Evolutionary conservation across 805 yeast species (phyloP), one percentile per base, ranked within the genome.

Genomic region (Candida namnaoensis): DNA sequence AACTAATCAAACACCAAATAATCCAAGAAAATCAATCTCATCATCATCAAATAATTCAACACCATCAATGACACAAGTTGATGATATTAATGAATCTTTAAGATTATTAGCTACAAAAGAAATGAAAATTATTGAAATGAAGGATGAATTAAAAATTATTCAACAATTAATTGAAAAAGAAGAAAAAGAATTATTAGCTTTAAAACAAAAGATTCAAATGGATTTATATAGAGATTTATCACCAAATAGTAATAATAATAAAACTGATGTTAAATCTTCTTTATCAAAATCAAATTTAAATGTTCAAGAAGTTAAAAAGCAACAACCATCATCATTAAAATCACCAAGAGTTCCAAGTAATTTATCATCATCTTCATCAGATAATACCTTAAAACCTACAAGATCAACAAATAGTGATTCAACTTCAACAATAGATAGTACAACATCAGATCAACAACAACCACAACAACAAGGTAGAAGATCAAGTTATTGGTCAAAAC

Each of bases 31-130:
- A 39, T 49, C 54, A 38, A 52, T 57, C 1, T 45, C 44, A 15
- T 34, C 26, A 15, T 27, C 26, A 40, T 35, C 12, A 19, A n/a
- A 30, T 26, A 19, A 38, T 12, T 5, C 34, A 27, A 27, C 27
- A 8, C 38, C 39, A 23, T 27, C 42, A 35, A 23, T 44, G 41
- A 8, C 37, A 19, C 9, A 40, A 4, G 49, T 48, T 15, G 54
- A 47, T 14, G 77, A 69, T 35, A 63, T 80, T 6, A 77, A 76
- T 43, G 75, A 71, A 5, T 73, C 79, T 38, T 59, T 82, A 38
- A 68, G 86, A 46, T 61, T 70, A 8, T 60, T 83, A 37, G 91
- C 91, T 0, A 63, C 76, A 35, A 82, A 80, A 52, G 93, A 83
- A 54, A 74, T 80, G 74, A 74, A 72, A 25, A 64, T 82, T 27